Evolutionary conservation across 2,329 filamentous ascomycete genomes (phyloP).

Genomic region (Hortaea sp.): DNA sequence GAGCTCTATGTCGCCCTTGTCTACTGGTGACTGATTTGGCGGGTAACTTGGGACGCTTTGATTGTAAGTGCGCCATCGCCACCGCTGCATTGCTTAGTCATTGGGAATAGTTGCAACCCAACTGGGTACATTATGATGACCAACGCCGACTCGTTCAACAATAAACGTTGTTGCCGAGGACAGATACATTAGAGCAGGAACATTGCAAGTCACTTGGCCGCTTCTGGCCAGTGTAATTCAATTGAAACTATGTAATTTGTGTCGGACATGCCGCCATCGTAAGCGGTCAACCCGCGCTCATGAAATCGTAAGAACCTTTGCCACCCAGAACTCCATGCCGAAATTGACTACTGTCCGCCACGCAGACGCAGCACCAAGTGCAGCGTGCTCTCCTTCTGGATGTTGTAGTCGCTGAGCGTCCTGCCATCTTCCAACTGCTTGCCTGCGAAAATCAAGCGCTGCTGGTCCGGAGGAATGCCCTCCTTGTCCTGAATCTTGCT

Average conservation of each 20-base stretch:
- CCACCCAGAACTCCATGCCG: neutral
- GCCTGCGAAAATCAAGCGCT: conserved; percentile 86
- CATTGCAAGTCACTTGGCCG: too few relatives aligned
- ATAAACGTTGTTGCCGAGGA: too few relatives aligned
- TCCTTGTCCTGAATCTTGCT: conserved; percentile 73
- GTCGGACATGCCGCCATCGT: neutral
- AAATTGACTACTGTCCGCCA: conserved; percentile 39
- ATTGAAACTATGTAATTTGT: conserved; percentile 1
- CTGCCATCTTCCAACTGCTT: conserved; percentile 91
- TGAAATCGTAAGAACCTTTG: conserved; percentile 5
- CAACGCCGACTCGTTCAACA: too few relatives aligned
- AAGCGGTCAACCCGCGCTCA: conserved; percentile 4
- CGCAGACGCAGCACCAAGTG: conserved; percentile 54
- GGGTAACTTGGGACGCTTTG: too few relatives aligned
- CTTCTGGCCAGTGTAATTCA: conserved; percentile 1
- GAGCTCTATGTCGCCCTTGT: too few relatives aligned
- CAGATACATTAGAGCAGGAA: too few relatives aligned
- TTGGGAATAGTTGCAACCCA: too few relatives aligned
- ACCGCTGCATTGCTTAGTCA: too few relatives aligned
- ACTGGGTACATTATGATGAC: too few relatives aligned
- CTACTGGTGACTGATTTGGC: too few relatives aligned
- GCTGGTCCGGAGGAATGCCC: conserved; percentile 89
- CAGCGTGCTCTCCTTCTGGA: conserved; percentile 64
- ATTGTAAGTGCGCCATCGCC: too few relatives aligned
- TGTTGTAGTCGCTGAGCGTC: conserved; percentile 91